Percentiles rank a stretch among this genome's conserved stretches.
phyloP scores from a whole-genome alignment of 805 yeast genomes.

The Saccharomycopsis fermentans region DNA sequence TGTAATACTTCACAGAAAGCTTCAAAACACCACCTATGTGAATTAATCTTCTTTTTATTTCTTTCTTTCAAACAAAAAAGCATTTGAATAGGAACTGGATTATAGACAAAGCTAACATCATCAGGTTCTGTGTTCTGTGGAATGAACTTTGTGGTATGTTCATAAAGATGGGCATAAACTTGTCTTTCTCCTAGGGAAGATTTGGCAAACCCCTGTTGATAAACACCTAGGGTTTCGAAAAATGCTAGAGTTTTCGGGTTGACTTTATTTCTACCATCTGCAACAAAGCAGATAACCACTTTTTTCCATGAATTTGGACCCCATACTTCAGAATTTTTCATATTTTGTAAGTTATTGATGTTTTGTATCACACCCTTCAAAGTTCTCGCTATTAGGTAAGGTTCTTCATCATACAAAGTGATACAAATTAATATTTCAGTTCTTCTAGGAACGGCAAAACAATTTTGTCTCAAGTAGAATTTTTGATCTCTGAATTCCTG shows the following conservation, averaged over 20 bases:
- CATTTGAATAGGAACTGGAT: constrained; percentile 74
- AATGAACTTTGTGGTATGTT: constrained; percentile 87
- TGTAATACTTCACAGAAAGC: constrained; percentile 76
- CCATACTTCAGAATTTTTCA: constrained; percentile 48
- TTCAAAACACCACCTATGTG: constrained; percentile 95
- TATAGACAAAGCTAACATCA: constrained; percentile 53
- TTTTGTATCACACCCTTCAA: constrained; percentile 86
- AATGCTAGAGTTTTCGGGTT: constrained; percentile 71
- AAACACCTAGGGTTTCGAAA: constrained; percentile 78
- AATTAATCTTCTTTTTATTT: constrained; percentile 82
- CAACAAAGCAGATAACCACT: constrained; percentile 78
- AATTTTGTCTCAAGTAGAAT: constrained; percentile 75
- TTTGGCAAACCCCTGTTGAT: constrained; percentile 93
- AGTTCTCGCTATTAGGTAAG: constrained; percentile 71
- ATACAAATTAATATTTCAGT: constrained; percentile 82
- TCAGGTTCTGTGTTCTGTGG: constrained; percentile 29
- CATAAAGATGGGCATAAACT: constrained; percentile 84
- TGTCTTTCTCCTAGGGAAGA: constrained; percentile 72
- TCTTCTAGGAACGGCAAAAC: constrained; percentile 65
- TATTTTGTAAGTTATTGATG: constrained; percentile 59
- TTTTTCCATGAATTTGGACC: constrained; percentile 85
- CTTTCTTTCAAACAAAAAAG: constrained; percentile 84
- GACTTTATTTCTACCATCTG: constrained; percentile 85
- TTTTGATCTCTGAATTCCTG: constrained; percentile 47
- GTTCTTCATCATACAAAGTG: constrained; percentile 88